Base-by-base conservation (phyloP, 306 rosid genomes). In the Styphnolobium japonicum region DNA sequence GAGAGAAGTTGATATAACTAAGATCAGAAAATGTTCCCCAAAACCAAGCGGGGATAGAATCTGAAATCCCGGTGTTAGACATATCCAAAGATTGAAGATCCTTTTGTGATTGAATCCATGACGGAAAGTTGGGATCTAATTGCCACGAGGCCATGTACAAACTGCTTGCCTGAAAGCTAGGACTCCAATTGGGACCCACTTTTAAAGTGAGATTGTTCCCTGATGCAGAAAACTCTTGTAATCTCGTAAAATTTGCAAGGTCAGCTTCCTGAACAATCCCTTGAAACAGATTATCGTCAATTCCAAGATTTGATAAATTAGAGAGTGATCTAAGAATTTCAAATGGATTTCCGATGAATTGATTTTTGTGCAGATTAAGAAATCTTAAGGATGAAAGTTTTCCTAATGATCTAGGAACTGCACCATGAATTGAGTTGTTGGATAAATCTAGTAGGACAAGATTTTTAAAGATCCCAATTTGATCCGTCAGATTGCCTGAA, bases 51-150 rank as follows among this genome's bases (percentile, higher is more conserved):
- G 77, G 83, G 34, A 76, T 3, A 10, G 12, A 48, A 10, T 40
- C 25, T 21, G 0, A 21, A 31, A 77, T 33, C 2, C 10, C 7
- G 0, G 70, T 42, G 19, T 67, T 11, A 16, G 79, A 70, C 1
- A 84, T 3, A 6, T 15, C 33, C 58, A 80, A 63, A 1, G 0
- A 0, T 1, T 0, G 0, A 6, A 79, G 79, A 39, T 25, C 0
- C 45, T 58, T 67, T 27, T 67, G 67, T 0, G 33, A 65, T 8
- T 23, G 77, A 58, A 79, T 21, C 87, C 87, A 79, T 5, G 14
- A 3, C 0, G 87, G 84, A 68, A 79, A 79, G 11, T 18, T 3
- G 0, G 81, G 81, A 31, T 81, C 87, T 29, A 75, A 9, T 15
- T 67, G 43, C 67, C 78, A 84, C 2, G 73, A 74, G 0, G 5